Percentiles rank a stretch among this genome's conserved stretches.
phyloP scores from a whole-genome alignment of 305 asterid species.

The Rubia balearica region DNA sequence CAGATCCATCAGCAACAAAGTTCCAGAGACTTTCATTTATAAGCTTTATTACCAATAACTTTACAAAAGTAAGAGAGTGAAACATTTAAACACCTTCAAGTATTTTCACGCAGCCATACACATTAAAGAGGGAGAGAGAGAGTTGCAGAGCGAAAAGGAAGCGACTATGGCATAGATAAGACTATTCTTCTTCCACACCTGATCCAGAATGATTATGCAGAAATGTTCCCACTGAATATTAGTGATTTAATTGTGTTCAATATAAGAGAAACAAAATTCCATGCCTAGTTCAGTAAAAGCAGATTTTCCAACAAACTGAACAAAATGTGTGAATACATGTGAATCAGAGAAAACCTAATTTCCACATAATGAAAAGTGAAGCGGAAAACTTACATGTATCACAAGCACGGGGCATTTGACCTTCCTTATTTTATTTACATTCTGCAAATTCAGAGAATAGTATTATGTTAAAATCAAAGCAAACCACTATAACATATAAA shows the following conservation, averaged over 20 bases:
- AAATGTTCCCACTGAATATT: neutral
- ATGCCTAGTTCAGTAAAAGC: neutral
- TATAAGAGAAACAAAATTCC: neutral
- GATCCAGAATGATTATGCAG: neutral
- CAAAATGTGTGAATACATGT: neutral
- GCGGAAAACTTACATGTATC: constrained; percentile 75
- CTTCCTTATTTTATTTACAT: constrained; percentile 82
- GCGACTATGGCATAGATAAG: too few species aligned
- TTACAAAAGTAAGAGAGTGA: neutral
- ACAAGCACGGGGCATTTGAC: constrained; percentile 94
- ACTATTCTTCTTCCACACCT: neutral
- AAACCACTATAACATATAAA: neutral
- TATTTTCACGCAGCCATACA: neutral
- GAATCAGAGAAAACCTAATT: neutral
- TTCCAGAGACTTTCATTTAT: neutral
- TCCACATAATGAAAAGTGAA: neutral
- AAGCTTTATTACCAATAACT: neutral
- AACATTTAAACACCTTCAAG: neutral
- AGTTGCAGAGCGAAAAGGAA: neutral
- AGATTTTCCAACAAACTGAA: neutral
- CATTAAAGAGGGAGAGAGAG: neutral
- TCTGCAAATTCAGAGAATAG: constrained; percentile 48
- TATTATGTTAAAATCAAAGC: constrained; percentile 21
- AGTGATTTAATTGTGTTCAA: too few species aligned
- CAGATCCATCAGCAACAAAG: neutral